Conservation (phyloP, 2,329 filamentous ascomycete species). For the Apiospora sp. region DNA sequence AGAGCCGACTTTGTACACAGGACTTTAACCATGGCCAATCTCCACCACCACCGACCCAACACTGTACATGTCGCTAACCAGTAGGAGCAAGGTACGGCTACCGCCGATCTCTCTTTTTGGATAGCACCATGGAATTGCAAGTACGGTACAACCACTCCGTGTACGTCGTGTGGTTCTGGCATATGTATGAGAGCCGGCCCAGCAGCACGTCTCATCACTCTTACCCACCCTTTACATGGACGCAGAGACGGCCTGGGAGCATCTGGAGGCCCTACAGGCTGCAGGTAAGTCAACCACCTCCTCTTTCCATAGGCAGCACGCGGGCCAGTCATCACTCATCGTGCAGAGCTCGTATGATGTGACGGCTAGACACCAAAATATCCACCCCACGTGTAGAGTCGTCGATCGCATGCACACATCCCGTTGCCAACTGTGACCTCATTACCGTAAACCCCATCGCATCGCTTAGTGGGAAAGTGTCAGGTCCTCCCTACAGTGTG, state of each 20-base stretch:
- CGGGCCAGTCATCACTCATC: constrained; percentile 5
- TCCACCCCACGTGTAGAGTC: constrained; percentile 14
- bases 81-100: constrained; percentile 20
- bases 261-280: constrained; percentile 8
- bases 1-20: constrained; percentile 19
- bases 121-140: neutral
- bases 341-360: constrained; percentile 19
- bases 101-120: constrained; percentile 23
- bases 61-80: constrained; percentile 16
- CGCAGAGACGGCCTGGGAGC: neutral
- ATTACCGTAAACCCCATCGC: constrained; percentile 4
- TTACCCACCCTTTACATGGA: constrained; percentile 14
- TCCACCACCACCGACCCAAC: constrained; percentile 13
- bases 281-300: constrained; percentile 10
- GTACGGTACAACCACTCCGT: constrained; percentile 12
- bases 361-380: constrained; percentile 14
- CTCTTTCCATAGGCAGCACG: constrained; percentile 13
- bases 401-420: constrained; percentile 16
- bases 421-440: constrained; percentile 17
- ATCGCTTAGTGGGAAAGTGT: neutral
- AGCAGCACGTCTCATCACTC: constrained; percentile 10
- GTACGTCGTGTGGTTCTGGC: constrained; percentile 19
- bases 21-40: constrained; percentile 22
- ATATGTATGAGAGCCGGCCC: constrained; percentile 18
- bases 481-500: neutral